Evolutionary conservation across 2,329 filamentous ascomycete genomes (phyloP).

Genomic region (Dactylonectria estremocensis): DNA sequence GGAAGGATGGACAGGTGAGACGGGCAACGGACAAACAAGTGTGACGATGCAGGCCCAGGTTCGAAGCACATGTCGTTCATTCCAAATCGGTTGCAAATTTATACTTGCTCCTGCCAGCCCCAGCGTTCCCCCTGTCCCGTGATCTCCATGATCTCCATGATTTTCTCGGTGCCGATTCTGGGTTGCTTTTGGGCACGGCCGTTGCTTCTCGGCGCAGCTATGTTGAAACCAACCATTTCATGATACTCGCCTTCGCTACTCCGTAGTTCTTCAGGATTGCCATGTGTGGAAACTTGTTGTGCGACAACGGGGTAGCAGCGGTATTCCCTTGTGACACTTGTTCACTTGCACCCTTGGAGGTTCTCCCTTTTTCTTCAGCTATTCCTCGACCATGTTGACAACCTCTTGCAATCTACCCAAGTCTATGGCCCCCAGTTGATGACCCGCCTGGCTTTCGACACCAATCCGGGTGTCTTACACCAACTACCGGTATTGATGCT

Average conservation of each 20-base stretch:
- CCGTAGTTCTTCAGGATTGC: background rate
- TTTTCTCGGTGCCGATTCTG: background rate
- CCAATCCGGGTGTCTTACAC: background rate
- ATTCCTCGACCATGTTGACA: background rate
- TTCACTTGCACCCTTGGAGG: background rate
- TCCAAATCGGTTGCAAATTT: background rate
- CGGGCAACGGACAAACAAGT: background rate
- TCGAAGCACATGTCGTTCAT: background rate
- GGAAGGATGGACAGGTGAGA: background rate
- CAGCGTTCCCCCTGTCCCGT: conserved; percentile 16
- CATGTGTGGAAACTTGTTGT: background rate
- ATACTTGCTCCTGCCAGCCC: conserved; percentile 8
- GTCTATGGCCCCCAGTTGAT: background rate
- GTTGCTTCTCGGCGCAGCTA: background rate
- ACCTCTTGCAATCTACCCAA: background rate
- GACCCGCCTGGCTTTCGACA: background rate
- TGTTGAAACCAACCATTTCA: too few relatives aligned
- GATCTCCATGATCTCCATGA: conserved; percentile 19
- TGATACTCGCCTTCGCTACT: background rate
- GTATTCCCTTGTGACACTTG: background rate
- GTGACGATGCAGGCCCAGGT: background rate
- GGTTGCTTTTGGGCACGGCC: background rate
- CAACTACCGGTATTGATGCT: conserved; percentile 10
- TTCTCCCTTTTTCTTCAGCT: background rate
- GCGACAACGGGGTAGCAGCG: background rate